These are phyloP conservation scores for Cicer yamashitae DNA, from an alignment of 306 rosid genomes.

Conservation along the genomic window DNA sequence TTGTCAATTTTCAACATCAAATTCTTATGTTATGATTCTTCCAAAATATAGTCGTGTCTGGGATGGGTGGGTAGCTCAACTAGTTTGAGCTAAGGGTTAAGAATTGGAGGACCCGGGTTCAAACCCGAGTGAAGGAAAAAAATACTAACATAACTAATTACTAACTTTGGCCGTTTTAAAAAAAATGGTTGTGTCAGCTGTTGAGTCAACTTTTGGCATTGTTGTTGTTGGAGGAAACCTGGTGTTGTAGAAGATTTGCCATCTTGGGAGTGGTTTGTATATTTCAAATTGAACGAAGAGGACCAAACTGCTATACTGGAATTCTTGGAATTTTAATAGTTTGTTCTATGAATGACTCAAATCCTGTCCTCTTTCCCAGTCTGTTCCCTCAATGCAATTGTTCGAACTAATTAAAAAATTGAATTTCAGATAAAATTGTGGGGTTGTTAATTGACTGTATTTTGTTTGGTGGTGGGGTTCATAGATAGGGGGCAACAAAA, in stretches of 20 bases:
- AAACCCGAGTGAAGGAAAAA: no score
- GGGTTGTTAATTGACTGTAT: not conserved
- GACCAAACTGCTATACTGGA: constrained; percentile 23
- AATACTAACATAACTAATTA: no score
- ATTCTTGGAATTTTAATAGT: constrained; percentile 33
- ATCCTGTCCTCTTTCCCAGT: not conserved
- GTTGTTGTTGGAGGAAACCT: constrained; percentile 24
- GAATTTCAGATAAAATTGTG: not conserved
- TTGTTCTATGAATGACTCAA: not conserved
- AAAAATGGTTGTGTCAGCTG: not conserved
- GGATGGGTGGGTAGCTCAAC: no score
- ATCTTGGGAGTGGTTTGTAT: constrained; percentile 12
- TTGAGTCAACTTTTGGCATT: constrained; percentile 20
- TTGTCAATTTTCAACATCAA: constrained; percentile 28
- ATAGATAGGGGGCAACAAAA: not conserved
- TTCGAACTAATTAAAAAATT: not conserved
- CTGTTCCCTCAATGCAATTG: not conserved
- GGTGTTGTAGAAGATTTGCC: constrained; percentile 19
- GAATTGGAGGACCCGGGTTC: no score
- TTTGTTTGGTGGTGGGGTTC: not conserved
- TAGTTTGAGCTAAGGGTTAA: no score
- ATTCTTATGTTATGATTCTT: constrained; percentile 22
- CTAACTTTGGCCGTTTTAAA: no score
- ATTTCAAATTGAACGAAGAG: constrained; percentile 12
- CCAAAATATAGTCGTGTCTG: no score